A percentile compares a stretch with the other conserved stretches of the same genome.
These are phyloP conservation scores for Bimuria novae-zelandiae DNA, from an alignment of 2,329 filamentous ascomycete genomes.

Conservation along the genomic window DNA sequence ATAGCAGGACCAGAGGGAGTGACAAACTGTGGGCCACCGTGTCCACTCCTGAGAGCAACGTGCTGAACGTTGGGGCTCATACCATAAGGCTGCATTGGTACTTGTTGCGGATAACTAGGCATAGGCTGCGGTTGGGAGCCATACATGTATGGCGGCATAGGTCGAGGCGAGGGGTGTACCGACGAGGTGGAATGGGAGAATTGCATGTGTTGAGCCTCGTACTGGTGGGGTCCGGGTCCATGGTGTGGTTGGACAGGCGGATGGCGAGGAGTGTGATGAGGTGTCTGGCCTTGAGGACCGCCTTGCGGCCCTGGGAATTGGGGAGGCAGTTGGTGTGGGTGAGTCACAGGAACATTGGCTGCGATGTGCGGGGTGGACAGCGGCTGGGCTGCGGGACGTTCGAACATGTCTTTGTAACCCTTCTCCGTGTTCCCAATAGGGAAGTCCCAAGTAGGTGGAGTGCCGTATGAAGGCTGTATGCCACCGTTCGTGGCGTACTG, in stretches of 20 bases:
- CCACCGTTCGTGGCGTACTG: slow-evolving; percentile 79
- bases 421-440: slow-evolving; percentile 73
- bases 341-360: slow-evolving; percentile 70
- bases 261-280: slow-evolving; percentile 78
- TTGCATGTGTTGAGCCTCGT: slow-evolving; percentile 84
- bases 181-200: slow-evolving; percentile 84
- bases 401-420: slow-evolving; percentile 80
- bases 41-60: slow-evolving; percentile 72
- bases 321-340: slow-evolving; percentile 82
- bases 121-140: slow-evolving; percentile 63
- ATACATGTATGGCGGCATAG: slow-evolving; percentile 73
- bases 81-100: slow-evolving; percentile 71
- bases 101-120: slow-evolving; percentile 52
- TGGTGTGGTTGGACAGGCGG: slow-evolving; percentile 77
- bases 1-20: slow-evolving; percentile 72
- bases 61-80: slow-evolving; percentile 72
- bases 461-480: slow-evolving; percentile 83
- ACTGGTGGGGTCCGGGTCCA: slow-evolving; percentile 68
- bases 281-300: slow-evolving; percentile 69
- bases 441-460: slow-evolving; percentile 81
- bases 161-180: slow-evolving; percentile 78
- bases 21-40: slow-evolving; percentile 73
- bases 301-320: slow-evolving; percentile 76
- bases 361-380: slow-evolving; percentile 66
- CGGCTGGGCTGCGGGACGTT: slow-evolving; percentile 62